Evolutionary conservation across 2,329 filamentous ascomycete genomes (phyloP).

Genomic region (Gnomoniopsis smithogilvyi): DNA sequence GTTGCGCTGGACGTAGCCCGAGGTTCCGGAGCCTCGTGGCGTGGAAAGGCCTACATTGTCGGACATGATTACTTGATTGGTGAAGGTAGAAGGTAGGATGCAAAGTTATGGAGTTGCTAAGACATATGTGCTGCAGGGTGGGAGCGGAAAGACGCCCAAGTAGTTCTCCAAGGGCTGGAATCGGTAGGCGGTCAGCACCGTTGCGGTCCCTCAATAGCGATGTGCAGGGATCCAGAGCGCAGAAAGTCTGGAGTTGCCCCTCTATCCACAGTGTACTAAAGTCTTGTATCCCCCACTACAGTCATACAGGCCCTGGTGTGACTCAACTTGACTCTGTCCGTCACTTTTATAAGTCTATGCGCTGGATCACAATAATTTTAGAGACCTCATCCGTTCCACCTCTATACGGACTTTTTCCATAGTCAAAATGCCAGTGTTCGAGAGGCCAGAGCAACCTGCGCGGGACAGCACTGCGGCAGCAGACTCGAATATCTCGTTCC

Average conservation of each 20-base stretch:
- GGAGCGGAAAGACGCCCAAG: not conserved
- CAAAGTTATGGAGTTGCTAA: not conserved
- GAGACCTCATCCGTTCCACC: too few relatives aligned
- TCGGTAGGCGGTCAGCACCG: not conserved
- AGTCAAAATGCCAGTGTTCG: constrained; percentile 30
- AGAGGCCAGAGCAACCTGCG: constrained; percentile 18
- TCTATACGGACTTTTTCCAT: too few relatives aligned
- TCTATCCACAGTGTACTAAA: too few relatives aligned
- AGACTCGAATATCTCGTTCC: constrained; percentile 59
- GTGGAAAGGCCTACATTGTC: constrained; percentile 96
- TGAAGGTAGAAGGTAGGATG: not conserved
- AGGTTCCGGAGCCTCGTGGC: constrained; percentile 91
- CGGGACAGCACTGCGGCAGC: constrained; percentile 18
- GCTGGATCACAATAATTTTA: too few relatives aligned
- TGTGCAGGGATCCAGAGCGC: too few relatives aligned
- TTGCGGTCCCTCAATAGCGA: too few relatives aligned
- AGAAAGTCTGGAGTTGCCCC: too few relatives aligned
- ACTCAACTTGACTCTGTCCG: too few relatives aligned
- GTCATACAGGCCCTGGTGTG: too few relatives aligned
- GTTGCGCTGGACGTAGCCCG: constrained; percentile 96
- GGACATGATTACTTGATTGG: constrained; percentile 62
- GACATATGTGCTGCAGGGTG: not conserved
- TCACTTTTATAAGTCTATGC: too few relatives aligned
- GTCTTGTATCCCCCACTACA: too few relatives aligned
- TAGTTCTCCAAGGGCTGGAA: not conserved